Conservation (phyloP, 129 eudicot genomes). For the Chrysanthemum lavandulifolium region DNA sequence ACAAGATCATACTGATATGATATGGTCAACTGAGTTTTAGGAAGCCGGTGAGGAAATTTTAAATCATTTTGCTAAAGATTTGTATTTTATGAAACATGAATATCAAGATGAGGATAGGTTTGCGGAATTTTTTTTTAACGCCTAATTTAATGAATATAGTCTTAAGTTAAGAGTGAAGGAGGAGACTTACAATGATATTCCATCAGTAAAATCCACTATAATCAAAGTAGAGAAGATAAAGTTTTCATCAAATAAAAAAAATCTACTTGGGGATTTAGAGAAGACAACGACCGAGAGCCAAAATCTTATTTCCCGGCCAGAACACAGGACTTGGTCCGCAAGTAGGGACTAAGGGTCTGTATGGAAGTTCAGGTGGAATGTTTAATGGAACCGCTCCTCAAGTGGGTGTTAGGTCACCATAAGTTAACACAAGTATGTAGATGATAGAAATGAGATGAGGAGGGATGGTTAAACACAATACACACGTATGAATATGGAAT, state of each 20-base stretch:
- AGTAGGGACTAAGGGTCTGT: too few species aligned
- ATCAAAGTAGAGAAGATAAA: conserved; percentile 59
- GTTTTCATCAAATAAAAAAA: conserved; percentile 44
- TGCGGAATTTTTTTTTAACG: conserved; percentile 41
- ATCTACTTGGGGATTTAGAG: conserved; percentile 32
- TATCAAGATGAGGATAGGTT: conserved; percentile 66
- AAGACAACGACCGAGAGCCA: neutral
- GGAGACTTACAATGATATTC: conserved; percentile 50
- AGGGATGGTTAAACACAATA: too few species aligned
- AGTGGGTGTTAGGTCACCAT: too few species aligned
- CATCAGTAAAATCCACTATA: conserved; percentile 60
- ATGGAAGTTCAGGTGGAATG: too few species aligned
- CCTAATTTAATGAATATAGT: conserved; percentile 37
- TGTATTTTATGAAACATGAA: conserved; percentile 57
- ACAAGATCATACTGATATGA: conserved; percentile 77
- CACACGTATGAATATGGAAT: too few species aligned
- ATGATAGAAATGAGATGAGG: too few species aligned
- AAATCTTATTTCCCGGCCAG: too few species aligned
- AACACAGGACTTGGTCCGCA: too few species aligned
- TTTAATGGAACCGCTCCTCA: too few species aligned
- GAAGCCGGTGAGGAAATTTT: conserved; percentile 79
- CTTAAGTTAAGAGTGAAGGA: conserved; percentile 37
- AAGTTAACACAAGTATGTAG: too few species aligned
- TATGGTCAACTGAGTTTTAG: conserved; percentile 79
- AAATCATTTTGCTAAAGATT: conserved; percentile 68